Evolutionary conservation across 768 basidiomycete genomes (phyloP), one percentile per base, ranked within the genome.

Genomic region (Lanmaoa rubissima): DNA sequence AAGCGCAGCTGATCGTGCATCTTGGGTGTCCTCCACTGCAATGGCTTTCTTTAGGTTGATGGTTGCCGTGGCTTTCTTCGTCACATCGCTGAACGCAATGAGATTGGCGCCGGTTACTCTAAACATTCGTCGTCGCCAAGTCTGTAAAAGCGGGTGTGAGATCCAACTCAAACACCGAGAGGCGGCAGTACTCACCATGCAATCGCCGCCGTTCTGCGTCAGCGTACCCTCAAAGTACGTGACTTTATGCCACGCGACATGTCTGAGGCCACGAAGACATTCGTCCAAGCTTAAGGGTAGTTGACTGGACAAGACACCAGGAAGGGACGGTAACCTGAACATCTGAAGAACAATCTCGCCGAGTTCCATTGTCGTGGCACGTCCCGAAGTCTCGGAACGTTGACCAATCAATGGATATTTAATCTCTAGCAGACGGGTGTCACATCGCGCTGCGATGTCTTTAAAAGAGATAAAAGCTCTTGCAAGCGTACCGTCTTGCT

Each of bases 181-280:
- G 4, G 21, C 26, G 28, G 26, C 14, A 5, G 19, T 32, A 77
- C 91, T 69, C 73, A 97, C 95, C 59, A 76, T 79, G 69, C 94
- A 97, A 69, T 96, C 96, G 11, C 95, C 96, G 16, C 96, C 96
- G 60, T 80, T 84, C 76, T 98, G 96, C 14, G 96, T 98, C 61
- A 98, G 73, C 0, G 85, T 87, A 28, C 96, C 94, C 72, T 97
- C 90, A 73, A 91, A 92, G 73, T 96, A 95, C 21, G 93, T 92
- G 61, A 88, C 82, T 75, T 95, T 94, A 67, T 96, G 94, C 94
- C 94, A 97, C 38, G 88, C 87, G 54, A 93, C 86, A 65, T 95
- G 89, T 57, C 92, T 78, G 61, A 98, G 76, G 1, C 96, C 95
- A 14, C 91, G 83, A 63, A 88, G 81, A 64, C 92, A 95, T 66